Evolutionary conservation across 176 grass and related monocot species (phyloP), one percentile per base, ranked within the genome.

Genomic region (Cenchrus americanus): DNA sequence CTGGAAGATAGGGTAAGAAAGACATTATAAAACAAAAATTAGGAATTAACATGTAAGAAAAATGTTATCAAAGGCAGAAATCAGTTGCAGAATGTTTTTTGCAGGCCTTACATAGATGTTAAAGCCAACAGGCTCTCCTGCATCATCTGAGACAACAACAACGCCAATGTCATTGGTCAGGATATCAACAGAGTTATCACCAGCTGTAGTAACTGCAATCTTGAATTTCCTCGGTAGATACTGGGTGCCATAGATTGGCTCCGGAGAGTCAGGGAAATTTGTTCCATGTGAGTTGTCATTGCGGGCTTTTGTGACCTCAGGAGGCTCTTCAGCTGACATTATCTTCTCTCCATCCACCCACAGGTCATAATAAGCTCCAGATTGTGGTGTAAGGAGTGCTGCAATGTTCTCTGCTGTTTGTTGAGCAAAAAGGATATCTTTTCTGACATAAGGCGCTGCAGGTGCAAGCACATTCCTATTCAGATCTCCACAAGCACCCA

Each of bases 301-400:
- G 60, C 93, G 89, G 53, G 93, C 93, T 81, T 90, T 75, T 0
- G 92, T 91, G 49, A 99, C 97, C 78, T 99, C 97, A 19, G 91
- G 91, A 65, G 91, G 93, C 51, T 96, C 97, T 57, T 99, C 97
- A 0, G 89, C 87, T 40, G 97, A 96, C 93, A 99, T 99, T 80
- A 99, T 89, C 86, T 99, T 96, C 79, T 99, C 97, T 59, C 97
- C 91, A 88, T 99, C 97, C 49, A 99, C 91, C 97, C 97, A 99
- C 53, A 99, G 66, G 81, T 99, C 96, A 90, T 99, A 99, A 79
- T 99, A 99, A 62, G 96, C 89, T 37, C 96, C 93, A 1, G 97
- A 92, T 59, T 99, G 93, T 37, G 97, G 97, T 44, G 93, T 89
- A 60, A 99, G 83, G 76, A 99, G 91, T n/a, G 91, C 80, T 0